phyloP scores from a whole-genome alignment of 2,329 filamentous ascomycete genomes.

The Monosporascus cannonballus region DNA sequence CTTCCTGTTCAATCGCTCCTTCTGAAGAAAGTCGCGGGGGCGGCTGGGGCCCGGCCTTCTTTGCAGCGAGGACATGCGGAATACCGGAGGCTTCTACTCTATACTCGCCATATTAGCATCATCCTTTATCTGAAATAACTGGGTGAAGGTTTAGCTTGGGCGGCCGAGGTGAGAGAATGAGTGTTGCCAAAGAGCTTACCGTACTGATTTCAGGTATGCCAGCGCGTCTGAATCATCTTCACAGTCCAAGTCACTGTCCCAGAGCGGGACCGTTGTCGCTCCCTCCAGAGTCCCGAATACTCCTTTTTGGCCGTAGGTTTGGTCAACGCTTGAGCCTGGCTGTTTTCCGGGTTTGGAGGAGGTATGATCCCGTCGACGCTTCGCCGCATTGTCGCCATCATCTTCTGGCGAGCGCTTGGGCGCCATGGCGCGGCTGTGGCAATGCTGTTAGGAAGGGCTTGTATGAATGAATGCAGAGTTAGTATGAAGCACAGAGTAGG shows the following conservation, averaged over 20 bases:
- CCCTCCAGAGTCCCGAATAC: slow-evolving; percentile 51
- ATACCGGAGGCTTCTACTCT: slow-evolving; percentile 72
- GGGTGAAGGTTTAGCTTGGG: slow-evolving; percentile 17
- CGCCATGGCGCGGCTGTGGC: slow-evolving; percentile 6
- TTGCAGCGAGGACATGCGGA: slow-evolving; percentile 64
- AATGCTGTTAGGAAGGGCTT: neutral
- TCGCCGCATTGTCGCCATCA: slow-evolving; percentile 10
- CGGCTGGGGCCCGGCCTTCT: slow-evolving; percentile 46
- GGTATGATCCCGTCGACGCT: slow-evolving; percentile 2
- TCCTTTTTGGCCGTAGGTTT: slow-evolving; percentile 50
- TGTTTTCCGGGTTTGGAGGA: slow-evolving; percentile 4
- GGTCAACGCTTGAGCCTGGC: slow-evolving; percentile 30
- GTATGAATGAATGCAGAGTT: neutral
- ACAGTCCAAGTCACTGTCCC: slow-evolving; percentile 44
- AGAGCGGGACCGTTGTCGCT: slow-evolving; percentile 25
- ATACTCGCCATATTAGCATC: slow-evolving; percentile 47
- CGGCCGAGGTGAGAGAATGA: slow-evolving; percentile 4
- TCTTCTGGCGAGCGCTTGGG: slow-evolving; percentile 20
- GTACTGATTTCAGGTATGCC: slow-evolving; percentile 53
- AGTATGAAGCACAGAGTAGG: neutral
- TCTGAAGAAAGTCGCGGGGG: slow-evolving; percentile 26
- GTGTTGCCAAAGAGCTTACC: slow-evolving; percentile 36
- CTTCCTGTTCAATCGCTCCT: slow-evolving; percentile 21
- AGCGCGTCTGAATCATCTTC: slow-evolving; percentile 51
- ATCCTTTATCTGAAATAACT: slow-evolving; percentile 10